phyloP scores from a whole-genome alignment of 371 early-diverging fungal species.

The Scutellospora calospora region DNA sequence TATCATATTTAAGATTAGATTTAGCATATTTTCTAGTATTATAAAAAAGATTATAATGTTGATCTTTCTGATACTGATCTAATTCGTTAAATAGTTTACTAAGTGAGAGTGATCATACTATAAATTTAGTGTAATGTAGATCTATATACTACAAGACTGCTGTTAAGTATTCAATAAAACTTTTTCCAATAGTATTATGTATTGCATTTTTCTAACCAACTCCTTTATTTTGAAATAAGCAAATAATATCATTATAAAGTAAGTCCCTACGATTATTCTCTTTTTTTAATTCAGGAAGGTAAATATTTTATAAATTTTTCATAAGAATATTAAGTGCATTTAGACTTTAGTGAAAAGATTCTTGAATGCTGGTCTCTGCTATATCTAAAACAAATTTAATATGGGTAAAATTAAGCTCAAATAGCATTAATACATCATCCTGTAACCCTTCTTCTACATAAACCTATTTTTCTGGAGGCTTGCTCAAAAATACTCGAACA shows the following conservation, averaged over 20 bases:
- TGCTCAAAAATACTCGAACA: neutral
- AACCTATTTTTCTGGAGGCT: neutral
- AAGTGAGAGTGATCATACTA: neutral
- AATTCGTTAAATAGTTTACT: neutral
- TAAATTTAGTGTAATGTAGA: neutral
- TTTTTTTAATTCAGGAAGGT: neutral
- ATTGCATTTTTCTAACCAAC: neutral
- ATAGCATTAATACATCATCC: neutral
- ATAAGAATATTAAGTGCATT: neutral
- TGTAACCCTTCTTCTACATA: neutral
- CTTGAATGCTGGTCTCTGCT: neutral
- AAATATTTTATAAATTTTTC: neutral
- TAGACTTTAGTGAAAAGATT: neutral
- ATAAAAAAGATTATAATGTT: slow-evolving; percentile 6
- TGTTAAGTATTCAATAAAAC: neutral
- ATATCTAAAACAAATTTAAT: neutral
- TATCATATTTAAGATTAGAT: neutral
- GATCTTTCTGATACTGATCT: neutral
- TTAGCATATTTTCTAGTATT: neutral
- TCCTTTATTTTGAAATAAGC: neutral
- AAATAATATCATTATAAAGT: slow-evolving; percentile 4
- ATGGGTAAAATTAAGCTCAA: neutral
- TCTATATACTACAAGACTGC: neutral
- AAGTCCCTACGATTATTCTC: neutral
- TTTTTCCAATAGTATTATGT: neutral